Evolutionary conservation across 768 basidiomycete genomes (phyloP), one percentile per base, ranked within the genome.

Genomic region (Tulasnella sp.): DNA sequence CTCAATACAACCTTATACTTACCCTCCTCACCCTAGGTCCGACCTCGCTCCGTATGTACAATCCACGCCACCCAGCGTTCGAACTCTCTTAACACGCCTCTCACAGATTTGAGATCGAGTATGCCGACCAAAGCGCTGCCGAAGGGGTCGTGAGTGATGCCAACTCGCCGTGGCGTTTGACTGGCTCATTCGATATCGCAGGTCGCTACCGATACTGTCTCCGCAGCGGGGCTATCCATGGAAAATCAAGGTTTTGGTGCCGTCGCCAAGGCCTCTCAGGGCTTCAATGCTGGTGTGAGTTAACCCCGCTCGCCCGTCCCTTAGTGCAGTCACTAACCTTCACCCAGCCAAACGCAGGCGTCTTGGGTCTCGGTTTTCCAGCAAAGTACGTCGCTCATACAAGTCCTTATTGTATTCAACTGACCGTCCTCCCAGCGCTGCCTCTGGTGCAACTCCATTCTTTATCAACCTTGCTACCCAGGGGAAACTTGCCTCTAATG

Each of bases 171-270:
- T n/a, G n/a, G n/a, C n/a, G n/a, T n/a, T n/a, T n/a, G n/a, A n/a
- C n/a, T n/a, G n/a, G n/a, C n/a, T n/a, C n/a, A n/a, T n/a, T n/a
- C n/a, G n/a, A n/a, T n/a, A n/a, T n/a, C n/a, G 9, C 11, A 39
- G 36, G 52, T 54, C 15, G 52, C 52, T 8, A 65, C 61, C n/a
- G 80, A 81, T 61, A 72, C 65, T 0, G 77, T 81, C 6, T 65
- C 67, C 32, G 63, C 80, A n/a, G 75, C 66, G 4, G 73, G 74
- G 1, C 43, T 80, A 14, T 70, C 70, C 63, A 75, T 72, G 6
- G 61, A 61, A 2, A 63, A 64, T 39, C 78, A 78, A 63, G 67
- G 67, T 2, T 62, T 79, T 11, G 76, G 76, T 15, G 71, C 71
- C n/a, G 76, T 77, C 25, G 68, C 63, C 14, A 65, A 62, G 1